Evolutionary conservation across 805 yeast species (phyloP).

Genomic region (Metschnikowia gelsemii): DNA sequence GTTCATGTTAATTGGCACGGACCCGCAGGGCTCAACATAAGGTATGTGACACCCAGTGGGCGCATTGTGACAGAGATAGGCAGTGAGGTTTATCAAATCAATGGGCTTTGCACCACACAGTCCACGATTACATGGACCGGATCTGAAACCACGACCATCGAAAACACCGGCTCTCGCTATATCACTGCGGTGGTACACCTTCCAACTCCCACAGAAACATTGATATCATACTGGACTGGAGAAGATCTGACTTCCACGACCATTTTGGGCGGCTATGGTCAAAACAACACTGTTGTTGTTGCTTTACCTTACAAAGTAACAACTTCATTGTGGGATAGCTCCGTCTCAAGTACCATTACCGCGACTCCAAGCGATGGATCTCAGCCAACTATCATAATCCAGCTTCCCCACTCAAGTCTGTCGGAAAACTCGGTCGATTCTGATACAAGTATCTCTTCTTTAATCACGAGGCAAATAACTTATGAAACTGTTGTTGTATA

Average conservation of each 20-base stretch:
- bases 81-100: conserved; percentile 4
- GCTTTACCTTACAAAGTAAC: conserved; percentile 12
- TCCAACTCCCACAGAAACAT: conserved; percentile 1
- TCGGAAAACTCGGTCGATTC: not conserved
- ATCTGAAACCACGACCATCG: conserved; percentile 6
- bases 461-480: not conserved
- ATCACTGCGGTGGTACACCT: conserved; percentile 1
- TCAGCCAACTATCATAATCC: conserved; percentile 10
- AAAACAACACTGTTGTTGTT: conserved; percentile 19
- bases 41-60: conserved; percentile 9
- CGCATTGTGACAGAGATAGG: conserved; percentile 7
- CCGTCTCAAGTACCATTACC: conserved; percentile 3
- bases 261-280: conserved; percentile 2
- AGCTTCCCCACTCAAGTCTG: conserved; percentile 8
- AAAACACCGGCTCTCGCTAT: not conserved
- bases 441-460: not conserved
- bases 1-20: conserved; percentile 15
- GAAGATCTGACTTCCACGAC: not conserved
- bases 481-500: not conserved
- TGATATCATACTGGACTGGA: conserved; percentile 4
- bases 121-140: conserved; percentile 8
- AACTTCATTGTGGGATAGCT: conserved; percentile 16
- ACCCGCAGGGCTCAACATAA: conserved; percentile 3
- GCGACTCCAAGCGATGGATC: conserved; percentile 1
- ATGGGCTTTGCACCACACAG: not conserved